Base-by-base conservation (phyloP, 306 rosid genomes). In the Trifolium subterraneum region DNA sequence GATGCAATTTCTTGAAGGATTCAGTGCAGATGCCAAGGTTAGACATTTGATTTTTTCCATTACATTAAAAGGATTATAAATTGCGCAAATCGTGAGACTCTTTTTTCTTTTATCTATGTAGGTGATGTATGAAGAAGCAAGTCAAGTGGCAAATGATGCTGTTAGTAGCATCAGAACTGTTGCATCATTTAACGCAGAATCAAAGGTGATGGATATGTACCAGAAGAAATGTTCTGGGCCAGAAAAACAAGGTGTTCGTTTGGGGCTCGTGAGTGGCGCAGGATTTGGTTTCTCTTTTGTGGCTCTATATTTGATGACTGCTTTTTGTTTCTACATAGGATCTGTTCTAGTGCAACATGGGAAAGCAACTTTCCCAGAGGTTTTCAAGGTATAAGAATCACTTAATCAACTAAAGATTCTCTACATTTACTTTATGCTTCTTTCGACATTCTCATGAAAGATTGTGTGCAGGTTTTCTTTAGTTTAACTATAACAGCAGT, bases 141-240 rank as follows among this genome's bases (percentile, higher is more conserved):
- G 98, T 72, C 96, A 94, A 58, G 93, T 94, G 55, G 98, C 97
- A 64, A 94, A 83, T 67, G 98, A 94, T 59, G 98, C 98, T 1
- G 97, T 94, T 8, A 76, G 97, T 45, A 82, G 97, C 87, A 91
- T 94, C 9, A 78, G 98, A 87, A 91, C 97, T 2, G 90, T 93
- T 35, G 98, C 96, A 63, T 92, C 97, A 60, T 94, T 94, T 81
- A 88, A 94, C 66, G 86, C 98, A 15, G 98, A 94, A 62, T 41
- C 77, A 45, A 94, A 94, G 84, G 98, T 94, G 59, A 88, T 90
- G 92, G 88, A 83, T 14, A 80, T 89, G 78, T 94, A 88, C 47
- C 56, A 58, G 42, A 83, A 82, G 76, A 94, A 91, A 77, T 91
- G 95, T 38, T 68, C 81, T 18, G 88, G 55, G 19, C 96, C 98